Conservation (phyloP, 352 stramenopile genomes). For the Pilasporangium apinafurcum region DNA sequence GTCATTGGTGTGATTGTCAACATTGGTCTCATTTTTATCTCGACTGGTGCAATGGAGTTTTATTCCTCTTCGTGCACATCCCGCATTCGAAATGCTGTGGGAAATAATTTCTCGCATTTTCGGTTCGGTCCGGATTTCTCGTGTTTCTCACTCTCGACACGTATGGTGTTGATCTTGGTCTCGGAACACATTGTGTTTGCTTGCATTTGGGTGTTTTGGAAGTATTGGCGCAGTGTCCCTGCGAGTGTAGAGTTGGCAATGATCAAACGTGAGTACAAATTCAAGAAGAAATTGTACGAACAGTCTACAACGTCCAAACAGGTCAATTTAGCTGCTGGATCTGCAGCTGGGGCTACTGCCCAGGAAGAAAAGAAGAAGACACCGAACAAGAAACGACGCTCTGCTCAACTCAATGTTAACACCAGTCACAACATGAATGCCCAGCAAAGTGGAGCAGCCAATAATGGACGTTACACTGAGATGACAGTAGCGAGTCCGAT, state of each 20-base stretch:
- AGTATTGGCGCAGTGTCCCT: constrained; percentile 50
- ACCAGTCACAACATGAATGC: background rate
- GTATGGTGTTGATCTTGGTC: constrained; percentile 78
- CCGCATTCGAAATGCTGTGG: constrained; percentile 48
- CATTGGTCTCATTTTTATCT: constrained; percentile 72
- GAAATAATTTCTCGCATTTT: constrained; percentile 50
- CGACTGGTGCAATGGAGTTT: constrained; percentile 74
- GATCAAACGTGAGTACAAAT: constrained; percentile 60
- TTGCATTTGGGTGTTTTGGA: constrained; percentile 66
- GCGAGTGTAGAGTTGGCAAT: constrained; percentile 54
- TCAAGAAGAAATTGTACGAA: constrained; percentile 71
- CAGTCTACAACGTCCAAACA: constrained; percentile 17
- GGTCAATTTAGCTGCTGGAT: constrained; percentile 2
- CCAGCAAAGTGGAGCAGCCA: background rate
- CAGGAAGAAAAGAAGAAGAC: no score
- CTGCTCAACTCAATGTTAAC: background rate
- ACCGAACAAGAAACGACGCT: no score
- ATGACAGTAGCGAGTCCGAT: background rate
- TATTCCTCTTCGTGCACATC: constrained; percentile 39
- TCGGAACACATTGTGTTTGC: constrained; percentile 57
- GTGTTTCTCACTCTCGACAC: constrained; percentile 69
- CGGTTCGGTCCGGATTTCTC: constrained; percentile 69
- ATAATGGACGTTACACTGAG: constrained; percentile 3
- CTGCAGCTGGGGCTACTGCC: background rate
- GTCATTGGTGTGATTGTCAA: constrained; percentile 70